phyloP scores from a whole-genome alignment of 805 yeast species.

The Metschnikowia hibisci region DNA sequence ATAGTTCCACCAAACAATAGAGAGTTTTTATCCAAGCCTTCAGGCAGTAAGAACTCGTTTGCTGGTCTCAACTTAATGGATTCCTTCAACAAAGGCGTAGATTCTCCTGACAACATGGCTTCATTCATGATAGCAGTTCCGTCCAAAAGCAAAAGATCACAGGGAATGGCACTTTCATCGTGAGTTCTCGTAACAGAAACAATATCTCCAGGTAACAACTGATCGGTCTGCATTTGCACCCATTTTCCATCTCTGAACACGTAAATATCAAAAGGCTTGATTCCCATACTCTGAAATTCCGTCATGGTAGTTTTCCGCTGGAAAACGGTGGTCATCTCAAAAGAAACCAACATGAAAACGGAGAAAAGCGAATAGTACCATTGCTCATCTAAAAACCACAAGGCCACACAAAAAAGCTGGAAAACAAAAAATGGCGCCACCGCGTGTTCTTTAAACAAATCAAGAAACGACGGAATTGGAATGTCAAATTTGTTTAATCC shows the following conservation, averaged over 20 bases:
- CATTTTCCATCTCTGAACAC: slow-evolving; percentile 70
- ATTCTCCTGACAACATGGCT: slow-evolving; percentile 98
- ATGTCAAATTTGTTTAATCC: slow-evolving; percentile 90
- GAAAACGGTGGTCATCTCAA: slow-evolving; percentile 91
- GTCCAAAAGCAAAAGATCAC: slow-evolving; percentile 80
- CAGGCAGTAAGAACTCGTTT: slow-evolving; percentile 62
- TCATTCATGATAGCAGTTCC: slow-evolving; percentile 96
- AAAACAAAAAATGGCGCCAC: slow-evolving; percentile 97
- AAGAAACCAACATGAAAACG: slow-evolving; percentile 84
- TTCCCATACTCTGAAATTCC: slow-evolving; percentile 96
- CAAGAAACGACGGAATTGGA: slow-evolving; percentile 88
- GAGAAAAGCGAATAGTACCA: slow-evolving; percentile 95
- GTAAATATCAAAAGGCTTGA: slow-evolving; percentile 80
- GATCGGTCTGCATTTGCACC: slow-evolving; percentile 64
- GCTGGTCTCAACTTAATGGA: slow-evolving; percentile 80
- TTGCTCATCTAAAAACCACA: slow-evolving; percentile 94
- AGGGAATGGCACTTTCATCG: slow-evolving; percentile 90
- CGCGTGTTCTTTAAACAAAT: slow-evolving; percentile 94
- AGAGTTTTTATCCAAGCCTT: slow-evolving; percentile 85
- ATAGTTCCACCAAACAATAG: slow-evolving; percentile 93
- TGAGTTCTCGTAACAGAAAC: slow-evolving; percentile 83
- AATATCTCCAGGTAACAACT: slow-evolving; percentile 85
- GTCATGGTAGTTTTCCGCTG: slow-evolving; percentile 93
- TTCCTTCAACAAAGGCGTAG: slow-evolving; percentile 93
- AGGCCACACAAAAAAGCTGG: slow-evolving; percentile 90